Conservation (phyloP, 1,284 basidiomycete genomes). For the Leccinum fallax region DNA sequence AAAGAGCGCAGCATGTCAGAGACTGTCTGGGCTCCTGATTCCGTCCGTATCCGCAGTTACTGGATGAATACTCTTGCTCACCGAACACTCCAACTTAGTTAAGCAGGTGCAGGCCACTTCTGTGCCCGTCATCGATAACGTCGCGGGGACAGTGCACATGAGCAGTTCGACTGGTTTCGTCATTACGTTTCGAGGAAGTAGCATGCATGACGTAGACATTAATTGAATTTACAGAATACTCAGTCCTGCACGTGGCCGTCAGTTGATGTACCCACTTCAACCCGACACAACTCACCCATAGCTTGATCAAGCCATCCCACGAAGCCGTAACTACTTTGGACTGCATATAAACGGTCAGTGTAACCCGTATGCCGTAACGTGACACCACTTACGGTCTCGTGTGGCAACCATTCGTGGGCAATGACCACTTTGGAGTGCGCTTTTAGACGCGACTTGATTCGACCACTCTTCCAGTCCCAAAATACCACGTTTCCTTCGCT, state of each 20-base stretch:
- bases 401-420: slow-evolving; percentile 96
- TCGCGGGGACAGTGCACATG: neutral
- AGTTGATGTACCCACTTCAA: slow-evolving; percentile 6
- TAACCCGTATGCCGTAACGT: slow-evolving; percentile 6
- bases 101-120: neutral
- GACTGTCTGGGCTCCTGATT: neutral
- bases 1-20: neutral
- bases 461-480: slow-evolving; percentile 99
- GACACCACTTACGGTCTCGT: slow-evolving; percentile 81
- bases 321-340: slow-evolving; percentile 95
- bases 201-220: slow-evolving; percentile 2
- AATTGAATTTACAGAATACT: slow-evolving; percentile 14
- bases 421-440: slow-evolving; percentile 96
- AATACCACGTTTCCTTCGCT: slow-evolving; percentile 95
- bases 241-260: slow-evolving; percentile 38
- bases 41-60: neutral
- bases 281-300: slow-evolving; percentile 67
- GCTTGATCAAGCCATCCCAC: slow-evolving; percentile 96
- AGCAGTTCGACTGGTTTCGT: neutral
- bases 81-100: neutral
- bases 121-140: slow-evolving; percentile 10
- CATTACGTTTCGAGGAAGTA: neutral
- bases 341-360: slow-evolving; percentile 43
- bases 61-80: neutral
- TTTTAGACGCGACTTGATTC: slow-evolving; percentile 86